Evolutionary conservation across 345 rosid genomes (phyloP), one percentile per base, ranked within the genome.

Genomic region (Alliaria petiolata): DNA sequence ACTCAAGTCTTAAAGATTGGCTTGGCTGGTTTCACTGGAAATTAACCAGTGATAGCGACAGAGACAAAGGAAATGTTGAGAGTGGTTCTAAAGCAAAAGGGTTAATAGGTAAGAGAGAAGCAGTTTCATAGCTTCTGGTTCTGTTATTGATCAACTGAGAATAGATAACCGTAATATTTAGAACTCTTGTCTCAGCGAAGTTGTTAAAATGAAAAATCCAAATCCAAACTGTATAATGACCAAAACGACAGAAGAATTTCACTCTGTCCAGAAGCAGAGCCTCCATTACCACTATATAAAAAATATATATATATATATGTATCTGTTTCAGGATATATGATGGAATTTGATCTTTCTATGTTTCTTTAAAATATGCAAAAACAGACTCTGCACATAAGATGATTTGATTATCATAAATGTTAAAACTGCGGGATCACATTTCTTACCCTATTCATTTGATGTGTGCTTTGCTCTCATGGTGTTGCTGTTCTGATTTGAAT

Each of bases 341-440:
- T 70, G 12, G 6, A 49, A 44, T 31, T 46, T 46, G 17, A 8
- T 34, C 14, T 43, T 33, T 44, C 39, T 38, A 60, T 70, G 67
- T 61, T 26, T 71, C 62, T 42, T 14, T 51, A 38, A 30, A 49
- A 4, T 0, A 30, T 20, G 0, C 5, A 26, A 38, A 65, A 71
- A 42, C 62, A 71, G 69, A 70, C 68, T 71, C 68, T 71, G 54
- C 69, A 71, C 76, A 71, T 51, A 50, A 61, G 53, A 25, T 50
- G 61, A 25, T 71, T 31, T 38, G 6, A 17, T 42, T 61, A 52
- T 52, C 53, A 39, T 49, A 60, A 17, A 60, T 61, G 13, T 70
- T 20, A 7, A 57, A 22, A 22, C 47, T 71, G 60, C 17, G 68
- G 64, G 59, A 58, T 77, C 5, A 13, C 64, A 8, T 38, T 49